Evolutionary conservation across 2,329 filamentous ascomycete species (phyloP).

Genomic region (Trichoderma arundinaceum): DNA sequence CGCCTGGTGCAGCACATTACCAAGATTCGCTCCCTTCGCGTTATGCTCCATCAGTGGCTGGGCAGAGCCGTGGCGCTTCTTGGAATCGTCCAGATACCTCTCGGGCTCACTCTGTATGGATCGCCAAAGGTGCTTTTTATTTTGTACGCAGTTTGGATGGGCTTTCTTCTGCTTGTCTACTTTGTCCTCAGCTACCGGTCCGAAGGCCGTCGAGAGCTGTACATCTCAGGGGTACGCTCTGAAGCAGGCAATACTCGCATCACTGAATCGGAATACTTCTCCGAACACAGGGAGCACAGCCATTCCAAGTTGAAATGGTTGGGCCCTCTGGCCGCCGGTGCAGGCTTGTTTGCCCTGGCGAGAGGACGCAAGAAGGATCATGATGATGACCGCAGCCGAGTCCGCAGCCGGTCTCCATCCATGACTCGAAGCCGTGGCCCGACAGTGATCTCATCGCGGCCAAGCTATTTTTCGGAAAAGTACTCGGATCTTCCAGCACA

Average conservation of each 20-base stretch:
- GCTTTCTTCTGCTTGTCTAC: constrained; percentile 73
- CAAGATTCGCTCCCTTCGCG: constrained; percentile 55
- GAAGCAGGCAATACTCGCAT: constrained; percentile 49
- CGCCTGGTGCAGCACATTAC: constrained; percentile 63
- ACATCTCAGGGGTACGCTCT: constrained; percentile 63
- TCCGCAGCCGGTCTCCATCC: constrained; percentile 49
- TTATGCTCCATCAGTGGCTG: constrained; percentile 84
- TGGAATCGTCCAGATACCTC: constrained; percentile 83
- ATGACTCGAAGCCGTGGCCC: constrained; percentile 48
- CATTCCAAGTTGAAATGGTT: constrained; percentile 52
- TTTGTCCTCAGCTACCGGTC: constrained; percentile 79
- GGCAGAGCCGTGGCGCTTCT: constrained; percentile 79
- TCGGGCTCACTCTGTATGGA: constrained; percentile 90
- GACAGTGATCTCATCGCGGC: constrained; percentile 59
- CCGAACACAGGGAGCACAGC: constrained; percentile 41
- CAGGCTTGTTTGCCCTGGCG: constrained; percentile 55
- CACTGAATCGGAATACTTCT: constrained; percentile 51
- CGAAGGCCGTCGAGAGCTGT: constrained; percentile 60
- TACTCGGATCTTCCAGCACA: constrained; percentile 55
- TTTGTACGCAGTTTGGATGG: constrained; percentile 79
- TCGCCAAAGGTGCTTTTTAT: constrained; percentile 86
- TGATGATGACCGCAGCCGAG: constrained; percentile 48
- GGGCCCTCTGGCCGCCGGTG: constrained; percentile 59
- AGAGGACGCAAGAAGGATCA: constrained; percentile 52
- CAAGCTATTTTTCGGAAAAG: constrained; percentile 70